Percentiles rank a stretch among this genome's conserved stretches.
phyloP scores from a whole-genome alignment of 768 basidiomycete genomes.

The Hericium erinaceus region DNA sequence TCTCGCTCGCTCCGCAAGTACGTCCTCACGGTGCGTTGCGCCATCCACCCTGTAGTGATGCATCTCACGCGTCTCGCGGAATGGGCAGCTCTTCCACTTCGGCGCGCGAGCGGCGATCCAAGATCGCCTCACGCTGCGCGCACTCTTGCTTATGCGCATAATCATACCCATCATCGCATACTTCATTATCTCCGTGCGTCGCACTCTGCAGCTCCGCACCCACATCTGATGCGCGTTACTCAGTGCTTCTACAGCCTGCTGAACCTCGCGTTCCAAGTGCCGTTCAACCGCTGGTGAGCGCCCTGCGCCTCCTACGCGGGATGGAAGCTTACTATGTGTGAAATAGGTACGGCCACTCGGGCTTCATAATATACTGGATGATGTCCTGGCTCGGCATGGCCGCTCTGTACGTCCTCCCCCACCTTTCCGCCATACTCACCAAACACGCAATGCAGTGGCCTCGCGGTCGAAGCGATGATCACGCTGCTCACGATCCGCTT shows the following conservation, averaged over 20 bases:
- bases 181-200: constrained; percentile 21
- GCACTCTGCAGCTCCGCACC: background rate
- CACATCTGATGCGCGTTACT: too few relatives aligned
- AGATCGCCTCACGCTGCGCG: constrained; percentile 26
- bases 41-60: too few relatives aligned
- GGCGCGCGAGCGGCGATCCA: constrained; percentile 16
- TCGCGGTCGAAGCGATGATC: constrained; percentile 51
- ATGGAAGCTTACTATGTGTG: background rate
- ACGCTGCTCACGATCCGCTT: constrained; percentile 44
- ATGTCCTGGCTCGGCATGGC: constrained; percentile 50
- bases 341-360: constrained; percentile 35
- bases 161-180: constrained; percentile 30
- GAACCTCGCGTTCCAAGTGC: constrained; percentile 50
- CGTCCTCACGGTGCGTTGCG: background rate
- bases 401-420: constrained; percentile 33
- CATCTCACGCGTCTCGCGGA: too few relatives aligned
- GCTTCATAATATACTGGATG: constrained; percentile 64
- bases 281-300: constrained; percentile 39
- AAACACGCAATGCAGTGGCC: constrained; percentile 34
- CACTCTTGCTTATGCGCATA: constrained; percentile 32
- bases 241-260: constrained; percentile 54
- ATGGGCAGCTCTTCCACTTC: too few relatives aligned
- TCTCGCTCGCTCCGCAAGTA: background rate
- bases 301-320: background rate
- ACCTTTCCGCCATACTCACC: background rate